Evolutionary conservation across 2,329 filamentous ascomycete genomes (phyloP), one percentile per base, ranked within the genome.

Genomic region (Neofusicoccum parvum): DNA sequence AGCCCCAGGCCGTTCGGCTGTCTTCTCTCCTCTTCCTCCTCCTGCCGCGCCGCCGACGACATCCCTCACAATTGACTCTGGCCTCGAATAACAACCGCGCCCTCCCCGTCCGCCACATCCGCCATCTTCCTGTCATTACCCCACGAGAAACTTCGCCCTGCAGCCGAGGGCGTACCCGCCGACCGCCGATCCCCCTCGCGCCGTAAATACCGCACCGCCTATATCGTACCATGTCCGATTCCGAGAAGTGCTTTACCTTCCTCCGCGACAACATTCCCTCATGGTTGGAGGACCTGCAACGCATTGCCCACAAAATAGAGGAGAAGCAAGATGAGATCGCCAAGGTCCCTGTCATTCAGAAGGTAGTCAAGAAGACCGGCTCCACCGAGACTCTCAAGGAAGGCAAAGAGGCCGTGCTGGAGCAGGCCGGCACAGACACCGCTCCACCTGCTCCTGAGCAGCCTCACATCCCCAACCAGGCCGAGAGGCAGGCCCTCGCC

Each of bases 261-360:
- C 71, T 80, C 39, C 72, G 75, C 46, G 76, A 79, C 43, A 77
- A 72, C 63, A 73, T 78, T 39, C 76, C 78, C 12, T 67, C 73
- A 71, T 80, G 78, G 78, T 69, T 78, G 60, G 69, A 72, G 64
- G 70, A 74, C 49, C 65, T 78, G n/a, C 65, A 71, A 20, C 69
- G 68, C 12, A 67, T 78, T 10, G 71, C 76, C 54, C 69, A 71
- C 23, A 76, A 75, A 68, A 71, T 79, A 23, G 67, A 71, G 32
- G 69, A 67, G 46, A 75, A 77, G 72, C 77, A 78, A 63, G 64
- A 70, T 45, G 72, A 78, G 50, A 70, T 77, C 5, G 68, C 70
- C 34, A 74, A 70, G 66, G 69, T 75, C 7, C 69, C 74, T 37
- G 69, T 72, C 46, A 72, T 73, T 1, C 72, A 73, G 9, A 72